phyloP scores from a whole-genome alignment of 2,329 filamentous ascomycete genomes.

The Alternaria conjuncta region DNA sequence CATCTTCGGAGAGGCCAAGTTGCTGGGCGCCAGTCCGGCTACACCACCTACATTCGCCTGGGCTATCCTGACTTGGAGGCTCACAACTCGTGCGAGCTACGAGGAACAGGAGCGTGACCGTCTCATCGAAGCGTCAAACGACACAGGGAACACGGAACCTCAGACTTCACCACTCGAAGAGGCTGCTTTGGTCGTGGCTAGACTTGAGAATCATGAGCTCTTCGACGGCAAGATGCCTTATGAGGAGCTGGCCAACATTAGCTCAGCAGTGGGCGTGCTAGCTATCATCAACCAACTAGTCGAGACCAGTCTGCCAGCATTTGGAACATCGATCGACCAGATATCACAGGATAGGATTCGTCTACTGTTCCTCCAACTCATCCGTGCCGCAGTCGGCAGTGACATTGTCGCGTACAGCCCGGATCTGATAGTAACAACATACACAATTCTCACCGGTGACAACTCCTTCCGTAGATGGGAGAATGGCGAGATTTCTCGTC shows the following conservation, averaged over 20 bases:
- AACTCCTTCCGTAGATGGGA: constrained; percentile 45
- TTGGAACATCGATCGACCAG: constrained; percentile 56
- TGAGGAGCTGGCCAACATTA: constrained; percentile 34
- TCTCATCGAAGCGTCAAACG: constrained; percentile 29
- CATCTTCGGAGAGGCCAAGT: constrained; percentile 67
- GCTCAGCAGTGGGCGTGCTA: constrained; percentile 33
- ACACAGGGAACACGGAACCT: constrained; percentile 17
- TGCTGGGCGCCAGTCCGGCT: constrained; percentile 64
- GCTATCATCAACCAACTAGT: constrained; percentile 35
- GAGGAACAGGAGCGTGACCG: constrained; percentile 40
- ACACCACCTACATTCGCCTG: constrained; percentile 81
- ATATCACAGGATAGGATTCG: constrained; percentile 69
- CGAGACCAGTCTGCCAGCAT: constrained; percentile 44
- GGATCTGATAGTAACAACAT: constrained; percentile 70
- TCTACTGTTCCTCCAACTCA: constrained; percentile 70
- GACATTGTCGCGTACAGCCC: constrained; percentile 72
- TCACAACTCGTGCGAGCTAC: constrained; percentile 24
- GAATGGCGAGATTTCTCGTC: constrained; percentile 22
- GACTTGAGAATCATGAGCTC: constrained; percentile 31
- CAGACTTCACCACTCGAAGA: constrained; percentile 35
- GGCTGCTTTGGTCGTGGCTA: constrained; percentile 29
- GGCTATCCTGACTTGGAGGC: constrained; percentile 66
- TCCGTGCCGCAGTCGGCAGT: constrained; percentile 68
- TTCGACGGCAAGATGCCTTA: constrained; percentile 35
- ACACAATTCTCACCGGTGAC: constrained; percentile 67